Percentiles rank a stretch among this genome's conserved stretches.
These are phyloP conservation scores for Daldinia loculata DNA, from an alignment of 495 filamentous ascomycete species.

Conservation along the genomic window DNA sequence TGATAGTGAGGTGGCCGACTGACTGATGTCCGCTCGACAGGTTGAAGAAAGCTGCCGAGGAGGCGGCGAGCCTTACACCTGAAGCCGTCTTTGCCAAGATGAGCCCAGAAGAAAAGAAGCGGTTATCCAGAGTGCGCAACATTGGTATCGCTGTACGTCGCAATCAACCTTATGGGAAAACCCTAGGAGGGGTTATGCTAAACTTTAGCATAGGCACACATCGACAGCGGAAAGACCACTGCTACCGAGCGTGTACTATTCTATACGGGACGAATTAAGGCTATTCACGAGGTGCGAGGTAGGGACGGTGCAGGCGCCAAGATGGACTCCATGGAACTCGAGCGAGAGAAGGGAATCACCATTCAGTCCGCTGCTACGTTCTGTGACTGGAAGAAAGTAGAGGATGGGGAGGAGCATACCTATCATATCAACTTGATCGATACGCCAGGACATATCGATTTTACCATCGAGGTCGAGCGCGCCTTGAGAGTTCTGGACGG, in stretches of 20 bases:
- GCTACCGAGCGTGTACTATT: slow-evolving; percentile 96
- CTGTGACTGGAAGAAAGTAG: slow-evolving; percentile 91
- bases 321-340: slow-evolving; percentile 99
- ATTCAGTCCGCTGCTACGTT: slow-evolving; percentile 98
- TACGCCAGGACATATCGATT: slow-evolving; percentile 98
- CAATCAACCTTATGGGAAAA: neutral
- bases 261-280: slow-evolving; percentile 96
- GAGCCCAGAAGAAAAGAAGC: slow-evolving; percentile 77
- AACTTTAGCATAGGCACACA: slow-evolving; percentile 76
- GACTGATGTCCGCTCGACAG: slow-evolving; percentile 36
- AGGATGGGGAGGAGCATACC: slow-evolving; percentile 79
- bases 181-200: slow-evolving; percentile 26
- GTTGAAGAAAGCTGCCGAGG: slow-evolving; percentile 56
- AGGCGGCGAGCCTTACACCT: slow-evolving; percentile 54
- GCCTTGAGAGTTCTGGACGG: slow-evolving; percentile 96
- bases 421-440: slow-evolving; percentile 99
- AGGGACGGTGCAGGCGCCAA: slow-evolving; percentile 96
- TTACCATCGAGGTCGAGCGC: slow-evolving; percentile 98
- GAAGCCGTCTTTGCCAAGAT: slow-evolving; percentile 64
- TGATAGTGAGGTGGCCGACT: neutral
- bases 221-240: slow-evolving; percentile 98
- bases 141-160: slow-evolving; percentile 93
- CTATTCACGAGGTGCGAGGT: slow-evolving; percentile 97
- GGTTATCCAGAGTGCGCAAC: slow-evolving; percentile 84
- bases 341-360: slow-evolving; percentile 98